Base-by-base conservation (phyloP, 768 basidiomycete species). In the Asterophora parasitica region DNA sequence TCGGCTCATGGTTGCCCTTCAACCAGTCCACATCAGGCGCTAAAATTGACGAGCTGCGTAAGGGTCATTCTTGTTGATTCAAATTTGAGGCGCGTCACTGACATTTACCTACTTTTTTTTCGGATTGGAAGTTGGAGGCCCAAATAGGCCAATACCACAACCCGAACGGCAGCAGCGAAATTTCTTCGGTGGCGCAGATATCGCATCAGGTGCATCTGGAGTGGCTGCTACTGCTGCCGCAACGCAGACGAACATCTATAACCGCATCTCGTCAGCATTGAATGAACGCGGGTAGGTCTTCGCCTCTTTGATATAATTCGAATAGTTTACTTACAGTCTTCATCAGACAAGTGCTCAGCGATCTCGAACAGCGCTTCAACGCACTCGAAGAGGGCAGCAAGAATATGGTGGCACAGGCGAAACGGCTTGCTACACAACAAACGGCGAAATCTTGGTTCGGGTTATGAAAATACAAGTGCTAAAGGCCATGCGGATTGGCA, bases 321-420 rank as follows among this genome's bases (percentile, higher is more conserved):
- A 23, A 35, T 13, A 26, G 39, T 15, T 35, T 16, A 40, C 2
- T 40, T 43, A 43, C 11, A 15, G 2, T 23, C 20, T 3, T 23
- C n/a, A 9, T 7, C 38, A 85, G 83, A n/a, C 79, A 86, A 67
- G 67, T 77, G 65, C 67, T 85, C 3, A 77, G 72, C 13, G 73
- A 81, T 49, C 61, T 85, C 35, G 79, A 84, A 57, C 78, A 83
- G 37, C 74, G 75, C 4, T 78, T 87, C 55, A 76, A 81, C 44
- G 73, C 79, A 0, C 61, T 87, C n/a, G 82, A 81, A 60, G 69
- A 78, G 49, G 83, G 83, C 3, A 85, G 82, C 57, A 78, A 71
- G 58, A 76, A 67, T 53, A 84, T 87, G 83, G 74, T 80, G 1
- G 58, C 72, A 1, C 82, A 87, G 79, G 83, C 85, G 5, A 86